Base-by-base conservation (phyloP, 2,329 filamentous ascomycete species). In the Raffaelea deltoideospora region DNA sequence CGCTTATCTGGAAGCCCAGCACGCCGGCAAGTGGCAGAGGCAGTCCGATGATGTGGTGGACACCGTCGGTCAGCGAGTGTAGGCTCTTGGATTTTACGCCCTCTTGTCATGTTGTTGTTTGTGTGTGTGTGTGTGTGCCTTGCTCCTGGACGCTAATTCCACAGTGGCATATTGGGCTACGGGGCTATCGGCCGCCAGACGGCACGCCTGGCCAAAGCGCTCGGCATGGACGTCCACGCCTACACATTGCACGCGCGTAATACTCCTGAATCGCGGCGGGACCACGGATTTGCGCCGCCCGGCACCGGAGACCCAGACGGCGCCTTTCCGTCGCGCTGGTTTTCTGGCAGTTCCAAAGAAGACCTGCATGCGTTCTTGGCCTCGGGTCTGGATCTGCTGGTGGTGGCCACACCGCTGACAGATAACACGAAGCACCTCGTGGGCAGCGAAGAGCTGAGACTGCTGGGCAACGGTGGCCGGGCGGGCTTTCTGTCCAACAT, bases 201-300 rank as follows among this genome's bases (percentile, higher is more conserved):
- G 5, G 69, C 67, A 3, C 62, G 65, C 9, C 64, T 83, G 3
- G 69, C 69, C 10, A 63, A 63, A 13, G 76, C 77, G 3, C 54
- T 84, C 47, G 82, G 81, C 15, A 77, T 83, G 67, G 64, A 73
- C 21, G 70, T 88, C 1, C 64, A 85, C 50, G 82, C 81, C 1
- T 86, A 80, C 58, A 88, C 81, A 0, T 74, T 80, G 0, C 72
- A 71, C 20, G 69, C 78, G 1, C 75, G 78, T n/a, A 53, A 61
- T 9, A 84, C 79, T 0, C 67, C 74, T 0, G 75, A 76, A 37
- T 78, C 74, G 1, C 69, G 68, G 31, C 60, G 56, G 21, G 80
- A 88, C 53, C 51, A 57, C 13, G 69, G 73, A 6, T 88, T 78
- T 56, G 69, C 77, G 24, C 72, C 83, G 0, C 72, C 75, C 0